Percentiles rank a stretch among this genome's conserved stretches.
phyloP scores from a whole-genome alignment of 225 moss, liverwort and hornwort species.

The Bryum argenteum region DNA sequence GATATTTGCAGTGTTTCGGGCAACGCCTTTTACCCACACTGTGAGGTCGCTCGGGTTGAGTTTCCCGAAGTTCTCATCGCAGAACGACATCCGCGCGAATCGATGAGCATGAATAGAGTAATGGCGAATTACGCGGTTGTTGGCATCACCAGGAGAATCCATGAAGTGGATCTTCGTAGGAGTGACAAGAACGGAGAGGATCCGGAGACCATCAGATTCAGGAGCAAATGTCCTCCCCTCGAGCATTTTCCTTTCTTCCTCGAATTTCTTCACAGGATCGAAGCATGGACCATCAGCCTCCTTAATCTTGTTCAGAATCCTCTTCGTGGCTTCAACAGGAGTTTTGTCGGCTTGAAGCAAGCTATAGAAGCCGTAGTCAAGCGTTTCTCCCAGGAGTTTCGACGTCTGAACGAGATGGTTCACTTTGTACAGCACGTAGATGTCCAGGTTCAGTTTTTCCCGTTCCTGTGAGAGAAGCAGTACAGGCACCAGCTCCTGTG shows the following conservation, averaged over 20 bases:
- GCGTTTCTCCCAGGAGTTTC: conserved; percentile 52
- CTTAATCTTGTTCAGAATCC: conserved; percentile 39
- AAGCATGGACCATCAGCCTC: conserved; percentile 16
- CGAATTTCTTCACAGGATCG: conserved; percentile 50
- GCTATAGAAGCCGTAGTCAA: conserved; percentile 42
- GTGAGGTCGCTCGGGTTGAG: conserved; percentile 56
- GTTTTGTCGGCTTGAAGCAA: conserved; percentile 27
- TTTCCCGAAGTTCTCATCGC: conserved; percentile 71
- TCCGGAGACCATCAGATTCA: too few species aligned
- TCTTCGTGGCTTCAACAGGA: too few species aligned
- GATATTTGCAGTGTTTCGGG: conserved; percentile 28
- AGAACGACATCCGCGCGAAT: conserved; percentile 84
- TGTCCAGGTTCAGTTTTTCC: conserved; percentile 24
- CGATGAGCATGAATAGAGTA: conserved; percentile 43
- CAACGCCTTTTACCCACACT: conserved; percentile 53
- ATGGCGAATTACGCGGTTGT: conserved; percentile 77
- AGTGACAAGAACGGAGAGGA: conserved; percentile 53
- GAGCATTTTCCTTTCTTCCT: not conserved
- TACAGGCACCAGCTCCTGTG: conserved; percentile 70
- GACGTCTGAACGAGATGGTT: conserved; percentile 71
- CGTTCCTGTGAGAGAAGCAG: conserved; percentile 31
- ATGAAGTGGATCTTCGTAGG: conserved; percentile 79
- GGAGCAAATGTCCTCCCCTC: too few species aligned
- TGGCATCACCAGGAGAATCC: conserved; percentile 76
- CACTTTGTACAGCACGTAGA: conserved; percentile 60